Evolutionary conservation across 148 eudicot species (phyloP).

Genomic region (Limonium bicolor): DNA sequence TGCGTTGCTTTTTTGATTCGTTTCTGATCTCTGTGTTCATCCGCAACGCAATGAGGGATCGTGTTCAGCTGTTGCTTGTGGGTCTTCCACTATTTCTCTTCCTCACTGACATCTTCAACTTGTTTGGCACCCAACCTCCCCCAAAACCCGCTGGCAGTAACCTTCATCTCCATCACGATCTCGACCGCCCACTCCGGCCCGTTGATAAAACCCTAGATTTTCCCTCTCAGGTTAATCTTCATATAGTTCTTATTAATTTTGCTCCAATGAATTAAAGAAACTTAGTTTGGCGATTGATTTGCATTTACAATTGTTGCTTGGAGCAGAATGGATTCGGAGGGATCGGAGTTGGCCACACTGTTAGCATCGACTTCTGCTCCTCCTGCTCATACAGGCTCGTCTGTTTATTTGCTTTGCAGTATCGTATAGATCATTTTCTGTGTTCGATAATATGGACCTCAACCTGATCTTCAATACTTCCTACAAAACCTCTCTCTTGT

Average conservation of each 20-base stretch:
- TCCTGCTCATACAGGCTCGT: conserved; percentile 58
- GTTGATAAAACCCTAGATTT: conserved; percentile 38
- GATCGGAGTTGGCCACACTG: conserved; percentile 44
- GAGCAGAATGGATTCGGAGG: conserved; percentile 23
- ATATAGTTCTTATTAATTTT: neutral
- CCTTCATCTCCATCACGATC: conserved; percentile 19
- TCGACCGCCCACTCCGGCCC: conserved; percentile 22
- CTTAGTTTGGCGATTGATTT: neutral
- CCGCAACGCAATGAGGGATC: no score
- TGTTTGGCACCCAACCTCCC: conserved; percentile 45
- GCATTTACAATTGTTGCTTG: conserved; percentile 9
- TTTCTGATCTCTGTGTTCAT: no score
- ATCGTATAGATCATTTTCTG: neutral
- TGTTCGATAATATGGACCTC: neutral
- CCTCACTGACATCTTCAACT: conserved; percentile 42
- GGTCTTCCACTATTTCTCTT: conserved; percentile 76
- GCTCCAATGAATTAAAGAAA: neutral
- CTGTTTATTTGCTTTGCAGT: neutral
- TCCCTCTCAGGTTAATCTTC: conserved; percentile 23
- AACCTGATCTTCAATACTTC: neutral
- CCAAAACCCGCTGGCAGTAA: conserved; percentile 23
- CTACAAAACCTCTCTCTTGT: no score
- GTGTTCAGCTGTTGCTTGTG: conserved; percentile 42
- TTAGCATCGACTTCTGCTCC: conserved; percentile 54
- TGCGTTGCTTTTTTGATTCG: no score